These are phyloP conservation scores for Colletotrichum caudatum DNA, from an alignment of 2,329 filamentous ascomycete species.

Conservation along the genomic window DNA sequence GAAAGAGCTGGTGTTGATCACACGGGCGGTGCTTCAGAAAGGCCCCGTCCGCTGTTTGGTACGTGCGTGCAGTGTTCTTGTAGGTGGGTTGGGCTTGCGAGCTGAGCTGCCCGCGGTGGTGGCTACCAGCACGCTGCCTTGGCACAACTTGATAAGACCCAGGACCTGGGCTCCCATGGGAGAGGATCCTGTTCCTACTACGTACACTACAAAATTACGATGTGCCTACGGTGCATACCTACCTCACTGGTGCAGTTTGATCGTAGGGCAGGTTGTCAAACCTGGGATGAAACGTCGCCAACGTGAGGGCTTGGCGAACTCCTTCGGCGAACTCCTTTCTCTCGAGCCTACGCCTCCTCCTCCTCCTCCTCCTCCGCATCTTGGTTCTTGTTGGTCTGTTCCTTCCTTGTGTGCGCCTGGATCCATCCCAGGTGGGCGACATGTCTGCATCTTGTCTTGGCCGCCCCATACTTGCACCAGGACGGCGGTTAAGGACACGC, in stretches of 20 bases:
- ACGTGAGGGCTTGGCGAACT: conserved; percentile 25
- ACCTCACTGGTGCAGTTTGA: conserved; percentile 22
- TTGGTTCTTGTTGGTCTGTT: neutral
- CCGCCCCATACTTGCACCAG: neutral
- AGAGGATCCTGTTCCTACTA: neutral
- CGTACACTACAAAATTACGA: too few relatives aligned
- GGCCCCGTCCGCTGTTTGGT: conserved; percentile 1
- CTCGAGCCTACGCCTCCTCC: neutral
- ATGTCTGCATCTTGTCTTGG: neutral
- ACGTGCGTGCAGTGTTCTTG: neutral
- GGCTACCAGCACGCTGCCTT: too few relatives aligned
- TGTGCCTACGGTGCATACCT: too few relatives aligned
- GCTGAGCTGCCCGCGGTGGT: neutral
- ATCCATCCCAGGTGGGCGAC: neutral
- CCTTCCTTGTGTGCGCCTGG: neutral
- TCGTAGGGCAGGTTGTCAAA: conserved; percentile 38
- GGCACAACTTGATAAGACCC: neutral
- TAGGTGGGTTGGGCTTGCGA: neutral
- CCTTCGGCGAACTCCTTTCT: conserved; percentile 23
- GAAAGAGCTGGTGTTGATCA: conserved; percentile 31
- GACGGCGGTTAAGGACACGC: conserved; percentile 12
- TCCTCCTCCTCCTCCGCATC: conserved; percentile 4
- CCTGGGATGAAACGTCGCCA: conserved; percentile 40
- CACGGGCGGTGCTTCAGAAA: conserved; percentile 39
- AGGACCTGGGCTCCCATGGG: neutral